Conservation (phyloP, 345 rosid species). For the Syzygium aromaticum region DNA sequence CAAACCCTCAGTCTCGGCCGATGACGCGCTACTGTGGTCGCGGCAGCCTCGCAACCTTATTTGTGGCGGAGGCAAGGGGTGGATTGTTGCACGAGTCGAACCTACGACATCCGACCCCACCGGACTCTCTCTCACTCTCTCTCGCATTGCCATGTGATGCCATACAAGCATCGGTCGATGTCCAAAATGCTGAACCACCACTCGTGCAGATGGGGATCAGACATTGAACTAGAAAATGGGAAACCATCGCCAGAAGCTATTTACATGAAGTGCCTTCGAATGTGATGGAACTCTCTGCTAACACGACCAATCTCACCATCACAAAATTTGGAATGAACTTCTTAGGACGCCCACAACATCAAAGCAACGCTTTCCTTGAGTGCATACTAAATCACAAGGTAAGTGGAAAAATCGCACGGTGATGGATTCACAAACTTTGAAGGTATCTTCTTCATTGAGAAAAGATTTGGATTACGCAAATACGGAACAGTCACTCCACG, state of each 20-base stretch:
- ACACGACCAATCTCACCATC: neutral
- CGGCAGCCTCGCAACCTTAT: neutral
- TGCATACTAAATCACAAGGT: neutral
- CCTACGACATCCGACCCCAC: neutral
- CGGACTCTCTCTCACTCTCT: neutral
- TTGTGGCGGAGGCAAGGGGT: neutral
- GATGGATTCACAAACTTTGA: neutral
- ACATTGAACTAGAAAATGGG: neutral
- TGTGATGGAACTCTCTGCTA: neutral
- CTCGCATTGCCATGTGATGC: neutral
- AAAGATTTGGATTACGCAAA: neutral
- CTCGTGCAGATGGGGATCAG: neutral
- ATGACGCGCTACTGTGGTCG: neutral
- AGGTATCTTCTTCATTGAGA: neutral
- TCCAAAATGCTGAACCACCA: neutral
- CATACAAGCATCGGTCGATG: neutral
- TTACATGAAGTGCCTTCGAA: neutral
- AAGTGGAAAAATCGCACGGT: neutral
- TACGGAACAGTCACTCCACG: neutral
- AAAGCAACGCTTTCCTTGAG: neutral
- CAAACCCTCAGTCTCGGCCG: neutral
- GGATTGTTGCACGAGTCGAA: neutral
- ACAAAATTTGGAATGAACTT: neutral
- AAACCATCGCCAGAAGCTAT: neutral
- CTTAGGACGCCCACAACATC: neutral